These are phyloP conservation scores for Raffaelea ambrosiae DNA, from an alignment of 2,329 filamentous ascomycete species.

Conservation along the genomic window DNA sequence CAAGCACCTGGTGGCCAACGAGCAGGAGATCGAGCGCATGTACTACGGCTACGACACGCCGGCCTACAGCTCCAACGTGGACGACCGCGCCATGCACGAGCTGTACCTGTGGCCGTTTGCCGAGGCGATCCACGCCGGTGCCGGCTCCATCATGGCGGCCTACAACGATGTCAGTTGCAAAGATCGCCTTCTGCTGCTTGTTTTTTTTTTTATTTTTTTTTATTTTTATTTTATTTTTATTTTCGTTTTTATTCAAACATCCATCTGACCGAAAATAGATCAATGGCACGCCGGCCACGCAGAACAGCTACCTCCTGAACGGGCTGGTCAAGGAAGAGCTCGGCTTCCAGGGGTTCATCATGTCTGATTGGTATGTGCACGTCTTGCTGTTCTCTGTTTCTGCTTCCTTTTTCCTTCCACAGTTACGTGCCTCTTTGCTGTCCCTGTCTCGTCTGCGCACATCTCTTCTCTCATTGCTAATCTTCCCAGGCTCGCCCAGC, in stretches of 20 bases:
- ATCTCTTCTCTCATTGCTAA: too few species aligned
- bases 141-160: background rate
- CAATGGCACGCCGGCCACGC: constrained; percentile 66
- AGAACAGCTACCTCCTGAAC: constrained; percentile 63
- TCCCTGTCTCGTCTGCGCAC: too few species aligned
- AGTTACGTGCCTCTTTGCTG: too few species aligned
- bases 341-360: constrained; percentile 60
- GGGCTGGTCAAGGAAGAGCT: constrained; percentile 56
- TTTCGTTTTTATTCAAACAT: too few species aligned
- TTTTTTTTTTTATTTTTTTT: too few species aligned
- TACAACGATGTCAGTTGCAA: constrained; percentile 8
- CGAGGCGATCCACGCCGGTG: constrained; percentile 34
- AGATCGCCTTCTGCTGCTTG: constrained; percentile 55
- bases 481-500: constrained; percentile 38
- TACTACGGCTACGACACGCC: constrained; percentile 27
- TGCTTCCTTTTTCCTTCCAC: too few species aligned
- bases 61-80: constrained; percentile 44
- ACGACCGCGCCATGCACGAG: constrained; percentile 58
- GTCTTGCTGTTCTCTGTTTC: too few species aligned
- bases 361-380: constrained; percentile 56
- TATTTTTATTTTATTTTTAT: too few species aligned
- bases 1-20: constrained; percentile 55
- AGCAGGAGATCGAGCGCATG: constrained; percentile 52
- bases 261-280: too few species aligned
- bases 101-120: too few species aligned